A percentile compares a stretch with the other conserved stretches of the same genome.
Conservation (phyloP, 2,329 filamentous ascomycete genomes). For the Knoxdaviesia proteae region DNA sequence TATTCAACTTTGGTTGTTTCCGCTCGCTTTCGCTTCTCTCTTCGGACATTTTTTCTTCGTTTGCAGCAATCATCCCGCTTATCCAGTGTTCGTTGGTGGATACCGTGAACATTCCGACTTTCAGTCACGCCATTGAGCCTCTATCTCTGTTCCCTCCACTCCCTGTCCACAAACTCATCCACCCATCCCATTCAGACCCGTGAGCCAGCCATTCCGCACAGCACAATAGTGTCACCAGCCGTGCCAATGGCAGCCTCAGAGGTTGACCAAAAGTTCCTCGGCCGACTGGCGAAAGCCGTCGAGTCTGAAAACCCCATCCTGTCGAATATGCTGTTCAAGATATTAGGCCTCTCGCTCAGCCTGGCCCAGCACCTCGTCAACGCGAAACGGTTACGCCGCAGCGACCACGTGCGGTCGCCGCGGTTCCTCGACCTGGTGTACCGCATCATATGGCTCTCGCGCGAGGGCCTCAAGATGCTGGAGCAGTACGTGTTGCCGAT, state of each 20-base stretch:
- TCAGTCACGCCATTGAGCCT: too few species aligned
- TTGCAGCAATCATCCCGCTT: too few species aligned
- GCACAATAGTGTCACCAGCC: too few species aligned
- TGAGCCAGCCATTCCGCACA: too few species aligned
- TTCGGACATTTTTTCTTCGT: too few species aligned
- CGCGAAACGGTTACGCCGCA: slow-evolving; percentile 61
- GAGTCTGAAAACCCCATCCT: slow-evolving; percentile 60
- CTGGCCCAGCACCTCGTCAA: slow-evolving; percentile 66
- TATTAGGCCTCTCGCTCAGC: slow-evolving; percentile 76
- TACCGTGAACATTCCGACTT: too few species aligned
- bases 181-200: too few species aligned
- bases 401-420: slow-evolving; percentile 61
- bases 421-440: slow-evolving; percentile 63
- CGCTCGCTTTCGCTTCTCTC: too few species aligned
- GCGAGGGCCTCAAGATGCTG: slow-evolving; percentile 74
- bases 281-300: slow-evolving; percentile 65
- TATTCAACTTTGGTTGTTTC: too few species aligned
- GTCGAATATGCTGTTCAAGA: slow-evolving; percentile 68
- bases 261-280: slow-evolving; percentile 93
- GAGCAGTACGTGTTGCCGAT: slow-evolving; percentile 76
- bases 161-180: too few species aligned
- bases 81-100: too few species aligned
- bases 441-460: slow-evolving; percentile 87
- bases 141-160: too few species aligned
- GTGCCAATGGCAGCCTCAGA: slow-evolving; percentile 75